These are phyloP conservation scores for Platanthera guangdongensis DNA, from an alignment of 106 monocot species.

Conservation along the genomic window DNA sequence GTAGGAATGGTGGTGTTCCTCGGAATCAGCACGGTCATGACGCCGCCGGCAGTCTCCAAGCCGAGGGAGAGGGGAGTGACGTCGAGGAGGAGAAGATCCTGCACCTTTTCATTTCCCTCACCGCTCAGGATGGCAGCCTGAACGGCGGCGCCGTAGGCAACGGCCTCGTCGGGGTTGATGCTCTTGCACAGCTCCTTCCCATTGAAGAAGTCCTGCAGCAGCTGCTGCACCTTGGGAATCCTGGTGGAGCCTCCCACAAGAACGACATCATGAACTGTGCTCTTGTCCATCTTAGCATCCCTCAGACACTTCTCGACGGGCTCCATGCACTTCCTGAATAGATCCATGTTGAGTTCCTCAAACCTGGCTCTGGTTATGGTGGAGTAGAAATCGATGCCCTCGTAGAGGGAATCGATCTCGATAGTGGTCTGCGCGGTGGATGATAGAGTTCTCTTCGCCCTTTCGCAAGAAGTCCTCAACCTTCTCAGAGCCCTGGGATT, in stretches of 20 bases:
- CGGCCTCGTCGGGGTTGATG: conserved; percentile 15
- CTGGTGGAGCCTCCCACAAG: conserved; percentile 8
- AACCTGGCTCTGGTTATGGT: conserved; percentile 12
- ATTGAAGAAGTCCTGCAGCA: conserved; percentile 15
- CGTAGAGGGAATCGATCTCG: conserved; percentile 9
- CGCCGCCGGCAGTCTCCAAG: background rate
- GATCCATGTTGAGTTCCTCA: background rate
- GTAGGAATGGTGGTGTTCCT: conserved; percentile 16
- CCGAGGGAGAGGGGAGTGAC: conserved; percentile 9
- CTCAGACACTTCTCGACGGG: conserved; percentile 13
- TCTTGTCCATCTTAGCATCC: conserved; percentile 15
- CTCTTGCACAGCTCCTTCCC: conserved; percentile 15
- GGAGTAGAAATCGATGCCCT: conserved; percentile 15
- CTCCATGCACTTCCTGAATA: conserved; percentile 15
- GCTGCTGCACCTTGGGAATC: conserved; percentile 13
- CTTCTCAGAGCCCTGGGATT: conserved; percentile 7
- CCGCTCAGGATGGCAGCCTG: conserved; percentile 12
- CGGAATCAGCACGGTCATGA: conserved; percentile 4
- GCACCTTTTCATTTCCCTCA: conserved; percentile 13
- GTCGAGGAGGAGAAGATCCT: conserved; percentile 13
- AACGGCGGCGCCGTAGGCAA: conserved; percentile 9
- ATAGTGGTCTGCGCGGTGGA: conserved; percentile 12
- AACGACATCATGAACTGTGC: conserved; percentile 12
- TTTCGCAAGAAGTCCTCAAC: conserved; percentile 4
- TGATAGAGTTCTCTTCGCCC: conserved; percentile 5